Base-by-base conservation (phyloP, 2,329 filamentous ascomycete genomes). In the Aureobasidium sp. region DNA sequence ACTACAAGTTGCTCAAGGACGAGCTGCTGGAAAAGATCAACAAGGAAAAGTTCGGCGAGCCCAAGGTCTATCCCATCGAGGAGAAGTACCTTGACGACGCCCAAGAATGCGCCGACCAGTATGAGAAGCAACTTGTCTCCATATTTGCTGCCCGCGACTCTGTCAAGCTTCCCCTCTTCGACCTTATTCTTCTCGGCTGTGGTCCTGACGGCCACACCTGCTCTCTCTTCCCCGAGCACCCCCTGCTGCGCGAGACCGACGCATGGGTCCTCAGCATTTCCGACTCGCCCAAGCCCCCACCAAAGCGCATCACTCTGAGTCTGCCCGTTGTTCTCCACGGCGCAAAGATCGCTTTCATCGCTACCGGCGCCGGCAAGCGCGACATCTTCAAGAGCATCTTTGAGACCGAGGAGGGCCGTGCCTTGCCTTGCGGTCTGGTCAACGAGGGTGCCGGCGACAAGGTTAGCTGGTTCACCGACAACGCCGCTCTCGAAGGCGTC, bases 201-300 rank as follows among this genome's bases (percentile, higher is more conserved):
- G 93, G 93, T 0, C 91, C 93, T 12, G 93, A 97, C 69, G 93
- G 93, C 49, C 93, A 98, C 74, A 97, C 93, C 29, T 97, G 93
- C 83, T 93, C 86, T 63, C 77, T 98, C 49, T 98, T 98, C 77
- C 93, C 93, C 4, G 86, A 85, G 53, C 91, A 96, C 67, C 80
- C 85, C 55, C 79, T 97, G 51, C 79, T 97, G 60, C 83, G 90
- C 59, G 91, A 97, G 74, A 81, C 81, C 30, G 85, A 84, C 63
- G 89, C 91, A 51, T 98, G 93, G 93, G 89, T 97, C 38, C 85
- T 90, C 12, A 81, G 89, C 40, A 94, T 96, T 65, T 83, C 86
- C 64, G 88, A 97, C 74, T 95, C 89, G 38, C 93, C 93, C 47
- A 98, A 98, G 79, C 91, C 91, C 34, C 93, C 93, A 40, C 80